Evolutionary conservation across 2,329 filamentous ascomycete species (phyloP).

Genomic region (Corniculantispora saksenae): DNA sequence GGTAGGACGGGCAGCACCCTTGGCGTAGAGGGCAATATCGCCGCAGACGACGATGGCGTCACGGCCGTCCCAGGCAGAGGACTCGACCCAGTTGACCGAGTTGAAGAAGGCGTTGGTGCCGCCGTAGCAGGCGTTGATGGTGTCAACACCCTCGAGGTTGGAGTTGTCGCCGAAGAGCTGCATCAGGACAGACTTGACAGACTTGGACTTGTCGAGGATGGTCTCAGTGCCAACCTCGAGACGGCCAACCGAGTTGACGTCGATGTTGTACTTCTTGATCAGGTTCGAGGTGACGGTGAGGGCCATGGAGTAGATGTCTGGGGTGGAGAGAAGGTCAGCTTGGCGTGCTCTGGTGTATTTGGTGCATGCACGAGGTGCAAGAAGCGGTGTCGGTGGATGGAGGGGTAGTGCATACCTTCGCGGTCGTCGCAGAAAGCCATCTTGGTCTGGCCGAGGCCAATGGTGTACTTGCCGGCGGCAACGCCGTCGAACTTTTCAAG

Average conservation of each 20-base stretch:
- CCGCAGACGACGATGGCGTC: constrained; percentile 78
- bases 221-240: constrained; percentile 87
- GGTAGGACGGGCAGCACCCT: constrained; percentile 78
- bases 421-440: constrained; percentile 92
- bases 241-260: constrained; percentile 74
- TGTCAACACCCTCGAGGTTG: constrained; percentile 82
- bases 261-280: constrained; percentile 80
- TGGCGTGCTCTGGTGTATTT: not conserved
- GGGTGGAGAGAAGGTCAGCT: constrained; percentile 23
- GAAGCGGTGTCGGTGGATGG: constrained; percentile 20
- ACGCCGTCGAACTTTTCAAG: constrained; percentile 87
- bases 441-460: constrained; percentile 86
- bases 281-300: constrained; percentile 77
- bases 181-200: constrained; percentile 86
- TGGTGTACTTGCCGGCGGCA: constrained; percentile 81
- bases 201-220: constrained; percentile 86
- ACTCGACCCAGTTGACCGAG: constrained; percentile 82
- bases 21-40: constrained; percentile 84
- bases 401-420: constrained; percentile 61
- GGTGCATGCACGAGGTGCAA: constrained; percentile 1
- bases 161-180: constrained; percentile 82
- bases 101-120: constrained; percentile 85
- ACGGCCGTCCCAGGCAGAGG: constrained; percentile 81
- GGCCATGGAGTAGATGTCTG: constrained; percentile 86
- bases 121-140: constrained; percentile 83